phyloP scores from a whole-genome alignment of 169 alveolate genomes.

The Cryptosporidium meleagridis region DNA sequence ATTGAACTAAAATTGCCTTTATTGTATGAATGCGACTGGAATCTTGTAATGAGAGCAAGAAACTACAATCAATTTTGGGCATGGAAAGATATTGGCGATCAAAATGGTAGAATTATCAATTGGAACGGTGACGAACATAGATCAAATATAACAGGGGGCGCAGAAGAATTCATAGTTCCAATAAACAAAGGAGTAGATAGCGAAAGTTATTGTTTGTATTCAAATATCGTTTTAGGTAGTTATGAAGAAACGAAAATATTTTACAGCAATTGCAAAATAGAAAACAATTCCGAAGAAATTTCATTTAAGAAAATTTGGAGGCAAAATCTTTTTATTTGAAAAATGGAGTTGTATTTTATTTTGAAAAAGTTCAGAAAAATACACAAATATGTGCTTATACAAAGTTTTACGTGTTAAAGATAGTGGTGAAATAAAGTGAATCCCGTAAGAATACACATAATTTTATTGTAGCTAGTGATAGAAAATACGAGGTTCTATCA shows the following conservation, averaged over 20 bases:
- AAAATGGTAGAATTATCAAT: constrained; percentile 12
- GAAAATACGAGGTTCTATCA: constrained; percentile 82
- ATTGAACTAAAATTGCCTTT: background rate
- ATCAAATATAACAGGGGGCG: constrained; percentile 65
- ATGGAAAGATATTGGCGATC: background rate
- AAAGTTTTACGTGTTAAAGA: constrained; percentile 81
- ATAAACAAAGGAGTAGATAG: constrained; percentile 13
- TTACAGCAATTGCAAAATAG: constrained; percentile 10
- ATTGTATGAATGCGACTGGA: constrained; percentile 61
- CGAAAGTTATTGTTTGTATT: constrained; percentile 29
- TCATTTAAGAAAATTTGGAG: constrained; percentile 38
- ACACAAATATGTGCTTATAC: constrained; percentile 68
- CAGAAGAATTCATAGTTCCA: constrained; percentile 56
- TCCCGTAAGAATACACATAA: constrained; percentile 80
- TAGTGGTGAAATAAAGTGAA: constrained; percentile 86
- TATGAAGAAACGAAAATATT: constrained; percentile 1
- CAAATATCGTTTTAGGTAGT: constrained; percentile 7
- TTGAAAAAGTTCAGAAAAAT: background rate
- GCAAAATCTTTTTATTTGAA: background rate
- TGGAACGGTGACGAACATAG: constrained; percentile 62
- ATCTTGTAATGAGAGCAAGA: constrained; percentile 71
- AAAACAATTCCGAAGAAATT: background rate
- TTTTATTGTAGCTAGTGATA: constrained; percentile 88
- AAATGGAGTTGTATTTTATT: constrained; percentile 23
- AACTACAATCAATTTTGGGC: constrained; percentile 69